Evolutionary conservation across 177 flowering plant species (phyloP).

Genomic region (Telopea speciosissima): DNA sequence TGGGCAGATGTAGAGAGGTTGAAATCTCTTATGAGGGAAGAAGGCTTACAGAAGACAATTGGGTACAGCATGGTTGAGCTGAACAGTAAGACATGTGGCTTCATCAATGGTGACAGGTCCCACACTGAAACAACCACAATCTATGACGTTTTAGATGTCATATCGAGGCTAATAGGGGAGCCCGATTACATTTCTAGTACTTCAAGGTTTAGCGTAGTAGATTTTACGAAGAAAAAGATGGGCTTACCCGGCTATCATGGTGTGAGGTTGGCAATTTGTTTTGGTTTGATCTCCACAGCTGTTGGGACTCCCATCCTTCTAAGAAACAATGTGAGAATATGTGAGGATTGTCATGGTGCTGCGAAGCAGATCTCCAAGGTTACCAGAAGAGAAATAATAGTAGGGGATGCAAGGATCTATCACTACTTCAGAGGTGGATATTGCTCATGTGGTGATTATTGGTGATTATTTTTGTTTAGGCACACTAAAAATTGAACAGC

Average conservation of each 20-base stretch:
- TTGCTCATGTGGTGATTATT: constrained; percentile 68
- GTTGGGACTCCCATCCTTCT: constrained; percentile 42
- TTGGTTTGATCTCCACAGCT: constrained; percentile 47
- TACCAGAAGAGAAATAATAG: constrained; percentile 45
- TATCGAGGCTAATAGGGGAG: constrained; percentile 34
- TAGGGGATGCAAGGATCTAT: constrained; percentile 51
- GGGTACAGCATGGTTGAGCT: constrained; percentile 39
- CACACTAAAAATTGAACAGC: too few relatives aligned
- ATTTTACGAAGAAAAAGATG: constrained; percentile 22
- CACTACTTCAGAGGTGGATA: constrained; percentile 56
- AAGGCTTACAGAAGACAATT: constrained; percentile 35
- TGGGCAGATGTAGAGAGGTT: constrained; percentile 59
- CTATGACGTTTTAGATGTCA: constrained; percentile 35
- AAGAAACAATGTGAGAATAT: constrained; percentile 55
- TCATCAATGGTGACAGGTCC: constrained; percentile 44
- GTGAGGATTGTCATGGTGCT: constrained; percentile 51
- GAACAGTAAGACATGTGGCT: constrained; percentile 28
- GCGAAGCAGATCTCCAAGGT: constrained; percentile 41
- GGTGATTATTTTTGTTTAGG: constrained; percentile 30
- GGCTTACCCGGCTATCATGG: constrained; percentile 42
- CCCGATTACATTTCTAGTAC: constrained; percentile 12
- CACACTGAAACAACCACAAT: constrained; percentile 28
- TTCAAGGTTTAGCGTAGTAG: constrained; percentile 32
- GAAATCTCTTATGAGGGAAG: constrained; percentile 34
- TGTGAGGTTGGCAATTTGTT: constrained; percentile 55